These are phyloP conservation scores for Symbiodinium pilosum DNA, from an alignment of 73 alveolate species.

Conservation along the genomic window DNA sequence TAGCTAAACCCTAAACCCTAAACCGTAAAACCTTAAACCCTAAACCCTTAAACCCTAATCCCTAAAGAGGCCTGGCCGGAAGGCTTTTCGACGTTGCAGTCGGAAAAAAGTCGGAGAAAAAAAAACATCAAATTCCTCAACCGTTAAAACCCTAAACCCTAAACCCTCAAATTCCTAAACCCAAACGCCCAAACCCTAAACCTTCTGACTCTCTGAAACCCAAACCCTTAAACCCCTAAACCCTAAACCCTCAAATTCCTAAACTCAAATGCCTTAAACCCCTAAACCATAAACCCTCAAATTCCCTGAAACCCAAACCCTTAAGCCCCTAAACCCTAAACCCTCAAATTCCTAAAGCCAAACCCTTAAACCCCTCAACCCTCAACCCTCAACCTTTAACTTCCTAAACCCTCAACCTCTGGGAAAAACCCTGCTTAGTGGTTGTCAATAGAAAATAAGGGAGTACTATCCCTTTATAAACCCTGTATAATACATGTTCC, in stretches of 20 bases:
- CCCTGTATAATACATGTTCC: not conserved
- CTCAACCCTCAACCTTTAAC: too few relatives aligned
- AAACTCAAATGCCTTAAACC: not conserved
- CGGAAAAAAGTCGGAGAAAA: too few relatives aligned
- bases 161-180: too few relatives aligned
- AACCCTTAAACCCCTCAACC: too few relatives aligned
- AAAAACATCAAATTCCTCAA: too few relatives aligned
- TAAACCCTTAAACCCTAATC: too few relatives aligned
- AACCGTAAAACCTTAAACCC: too few relatives aligned
- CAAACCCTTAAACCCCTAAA: not conserved
- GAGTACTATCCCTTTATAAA: not conserved
- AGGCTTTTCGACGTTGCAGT: too few relatives aligned
- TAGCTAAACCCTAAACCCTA: too few relatives aligned
- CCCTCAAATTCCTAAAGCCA: not conserved
- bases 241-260: not conserved
- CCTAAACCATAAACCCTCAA: not conserved
- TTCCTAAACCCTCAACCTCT: not conserved
- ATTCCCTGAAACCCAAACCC: not conserved
- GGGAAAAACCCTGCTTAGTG: not conserved
- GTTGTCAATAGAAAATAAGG: not conserved
- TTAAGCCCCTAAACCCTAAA: not conserved
- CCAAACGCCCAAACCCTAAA: too few relatives aligned
- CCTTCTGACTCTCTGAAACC: not conserved
- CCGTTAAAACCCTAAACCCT: too few relatives aligned
- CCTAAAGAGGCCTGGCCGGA: too few relatives aligned